Percentiles rank a stretch among this genome's conserved stretches.
These are phyloP conservation scores for Chalaropsis ovoidea DNA, from an alignment of 2,329 filamentous ascomycete species.

Conservation along the genomic window DNA sequence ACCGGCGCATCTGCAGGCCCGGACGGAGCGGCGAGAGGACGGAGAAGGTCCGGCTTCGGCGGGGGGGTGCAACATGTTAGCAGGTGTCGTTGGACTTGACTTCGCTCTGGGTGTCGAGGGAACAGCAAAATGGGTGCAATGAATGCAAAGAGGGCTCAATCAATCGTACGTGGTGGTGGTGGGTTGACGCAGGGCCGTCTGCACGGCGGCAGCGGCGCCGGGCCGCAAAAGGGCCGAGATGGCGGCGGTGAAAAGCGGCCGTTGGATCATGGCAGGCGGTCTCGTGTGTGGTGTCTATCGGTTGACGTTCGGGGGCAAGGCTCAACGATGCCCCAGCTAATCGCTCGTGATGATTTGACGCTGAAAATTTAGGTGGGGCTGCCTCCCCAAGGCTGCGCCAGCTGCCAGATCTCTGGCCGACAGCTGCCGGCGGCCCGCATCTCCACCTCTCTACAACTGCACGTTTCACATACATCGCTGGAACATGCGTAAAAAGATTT, in stretches of 20 bases:
- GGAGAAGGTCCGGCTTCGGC: constrained; percentile 20
- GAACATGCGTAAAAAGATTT: background rate
- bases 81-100: background rate
- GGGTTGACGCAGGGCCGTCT: constrained; percentile 17
- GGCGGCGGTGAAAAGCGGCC: constrained; percentile 18
- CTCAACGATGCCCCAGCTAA: background rate
- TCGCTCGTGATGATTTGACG: constrained; percentile 7
- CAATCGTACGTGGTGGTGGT: constrained; percentile 19
- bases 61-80: background rate
- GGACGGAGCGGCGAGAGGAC: constrained; percentile 22
- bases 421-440: background rate
- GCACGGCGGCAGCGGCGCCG: constrained; percentile 8
- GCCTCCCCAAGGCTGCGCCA: constrained; percentile 5
- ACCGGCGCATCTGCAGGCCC: constrained; percentile 18
- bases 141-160: no score
- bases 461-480: background rate
- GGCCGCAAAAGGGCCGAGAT: constrained; percentile 16
- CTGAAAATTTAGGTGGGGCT: constrained; percentile 24
- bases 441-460: background rate
- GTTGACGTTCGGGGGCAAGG: background rate
- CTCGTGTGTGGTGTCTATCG: background rate
- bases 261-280: constrained; percentile 16
- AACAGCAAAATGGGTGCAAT: no score
- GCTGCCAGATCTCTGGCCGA: background rate
- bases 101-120: background rate